Evolutionary conservation across 169 alveolate genomes (phyloP).

Genomic region (Babesia microti): DNA sequence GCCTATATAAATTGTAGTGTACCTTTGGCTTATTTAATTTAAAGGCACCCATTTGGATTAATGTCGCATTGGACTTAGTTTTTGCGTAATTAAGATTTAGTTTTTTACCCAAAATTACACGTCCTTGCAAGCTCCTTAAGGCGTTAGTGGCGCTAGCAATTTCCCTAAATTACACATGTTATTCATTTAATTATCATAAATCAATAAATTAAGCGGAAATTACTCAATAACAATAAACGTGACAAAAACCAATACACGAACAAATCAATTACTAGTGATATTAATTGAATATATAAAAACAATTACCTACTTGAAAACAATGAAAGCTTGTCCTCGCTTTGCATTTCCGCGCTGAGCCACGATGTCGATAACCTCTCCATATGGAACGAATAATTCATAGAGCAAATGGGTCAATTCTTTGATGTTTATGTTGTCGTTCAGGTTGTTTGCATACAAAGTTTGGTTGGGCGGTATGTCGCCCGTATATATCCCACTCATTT

Average conservation of each 20-base stretch:
- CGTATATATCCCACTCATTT: too few relatives aligned
- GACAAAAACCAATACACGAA: too few relatives aligned
- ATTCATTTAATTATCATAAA: too few relatives aligned
- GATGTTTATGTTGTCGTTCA: slow-evolving; percentile 58
- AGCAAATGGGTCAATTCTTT: slow-evolving; percentile 56
- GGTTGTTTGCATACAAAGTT: slow-evolving; percentile 63
- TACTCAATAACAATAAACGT: too few relatives aligned
- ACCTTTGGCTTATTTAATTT: slow-evolving; percentile 27
- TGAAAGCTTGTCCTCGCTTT: slow-evolving; percentile 72
- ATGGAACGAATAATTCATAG: slow-evolving; percentile 63
- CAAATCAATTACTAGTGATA: slow-evolving; percentile 2
- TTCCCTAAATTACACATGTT: slow-evolving; percentile 31
- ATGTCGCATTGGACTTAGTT: slow-evolving; percentile 41
- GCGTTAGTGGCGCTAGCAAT: slow-evolving; percentile 70
- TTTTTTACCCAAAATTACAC: slow-evolving; percentile 48
- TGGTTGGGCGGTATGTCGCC: slow-evolving; percentile 68
- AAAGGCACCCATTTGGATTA: slow-evolving; percentile 51
- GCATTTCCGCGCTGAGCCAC: slow-evolving; percentile 49
- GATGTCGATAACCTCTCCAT: slow-evolving; percentile 61
- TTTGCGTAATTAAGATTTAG: slow-evolving; percentile 66
- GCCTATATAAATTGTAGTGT: slow-evolving; percentile 1
- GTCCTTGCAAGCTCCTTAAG: slow-evolving; percentile 60
- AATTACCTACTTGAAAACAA: slow-evolving; percentile 54
- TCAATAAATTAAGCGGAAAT: too few relatives aligned
- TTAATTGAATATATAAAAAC: neutral